A percentile compares a stretch with the other conserved stretches of the same genome.
Evolutionary conservation across 2,329 filamentous ascomycete species (phyloP).

Genomic region (Sclerotinia minor): DNA sequence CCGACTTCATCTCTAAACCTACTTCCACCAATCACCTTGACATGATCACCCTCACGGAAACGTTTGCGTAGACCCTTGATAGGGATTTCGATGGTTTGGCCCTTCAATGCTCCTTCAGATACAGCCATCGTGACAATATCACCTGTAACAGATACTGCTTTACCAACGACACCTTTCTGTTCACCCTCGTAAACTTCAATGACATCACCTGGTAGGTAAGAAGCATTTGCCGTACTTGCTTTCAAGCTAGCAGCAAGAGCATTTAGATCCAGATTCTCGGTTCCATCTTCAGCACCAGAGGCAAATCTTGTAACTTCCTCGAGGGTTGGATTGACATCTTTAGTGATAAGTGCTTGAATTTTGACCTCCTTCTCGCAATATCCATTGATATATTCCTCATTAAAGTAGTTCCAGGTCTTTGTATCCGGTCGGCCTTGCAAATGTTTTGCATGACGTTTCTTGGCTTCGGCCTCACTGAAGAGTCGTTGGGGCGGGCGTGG

Average conservation of each 20-base stretch:
- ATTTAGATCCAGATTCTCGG: conserved; percentile 88
- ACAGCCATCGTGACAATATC: conserved; percentile 91
- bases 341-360: conserved; percentile 79
- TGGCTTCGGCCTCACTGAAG: conserved; percentile 90
- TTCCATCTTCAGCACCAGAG: conserved; percentile 83
- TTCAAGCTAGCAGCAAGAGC: conserved; percentile 89
- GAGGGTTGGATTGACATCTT: conserved; percentile 87
- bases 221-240: conserved; percentile 74
- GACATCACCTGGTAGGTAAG: conserved; percentile 90
- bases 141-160: conserved; percentile 79
- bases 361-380: conserved; percentile 94
- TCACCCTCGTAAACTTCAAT: conserved; percentile 96
- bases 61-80: conserved; percentile 89
- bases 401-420: conserved; percentile 81
- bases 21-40: conserved; percentile 97
- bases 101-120: conserved; percentile 75
- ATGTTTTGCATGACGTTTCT: conserved; percentile 73
- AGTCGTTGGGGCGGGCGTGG: conserved; percentile 82
- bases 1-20: conserved; percentile 93
- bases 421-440: conserved; percentile 49
- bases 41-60: conserved; percentile 91
- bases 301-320: conserved; percentile 97
- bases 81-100: conserved; percentile 87
- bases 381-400: conserved; percentile 87
- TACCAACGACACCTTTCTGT: conserved; percentile 86